Conservation (phyloP, 495 filamentous ascomycete genomes). For the Hypoxylon rickii region DNA sequence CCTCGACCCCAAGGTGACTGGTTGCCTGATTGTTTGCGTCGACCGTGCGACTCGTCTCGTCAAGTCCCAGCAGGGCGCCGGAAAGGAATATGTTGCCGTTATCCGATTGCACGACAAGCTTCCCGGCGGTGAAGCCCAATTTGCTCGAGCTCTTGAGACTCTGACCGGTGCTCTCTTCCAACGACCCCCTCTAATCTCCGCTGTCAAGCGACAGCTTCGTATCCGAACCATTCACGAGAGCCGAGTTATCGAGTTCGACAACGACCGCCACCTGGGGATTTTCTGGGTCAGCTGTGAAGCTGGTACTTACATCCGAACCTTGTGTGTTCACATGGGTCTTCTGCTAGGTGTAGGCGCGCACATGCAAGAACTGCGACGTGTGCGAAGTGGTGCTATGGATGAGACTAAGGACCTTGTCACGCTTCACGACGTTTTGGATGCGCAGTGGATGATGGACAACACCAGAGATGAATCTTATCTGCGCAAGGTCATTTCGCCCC, state of each 20-base stretch:
- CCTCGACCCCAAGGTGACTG: constrained; percentile 78
- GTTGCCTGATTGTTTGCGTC: constrained; percentile 93
- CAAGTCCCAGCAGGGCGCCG: constrained; percentile 97
- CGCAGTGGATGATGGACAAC: constrained; percentile 92
- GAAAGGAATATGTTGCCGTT: constrained; percentile 66
- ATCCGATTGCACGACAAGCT: constrained; percentile 91
- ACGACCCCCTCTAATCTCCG: constrained; percentile 93
- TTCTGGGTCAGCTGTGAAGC: constrained; percentile 99
- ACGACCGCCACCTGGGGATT: constrained; percentile 94
- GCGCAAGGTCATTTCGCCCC: constrained; percentile 82
- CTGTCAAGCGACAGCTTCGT: constrained; percentile 96
- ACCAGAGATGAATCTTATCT: constrained; percentile 86
- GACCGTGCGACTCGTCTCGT: constrained; percentile 95
- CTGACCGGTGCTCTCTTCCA: constrained; percentile 97
- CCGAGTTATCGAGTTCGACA: constrained; percentile 95
- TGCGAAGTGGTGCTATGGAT: constrained; percentile 91
- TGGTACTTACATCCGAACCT: constrained; percentile 96
- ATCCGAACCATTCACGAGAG: constrained; percentile 96
- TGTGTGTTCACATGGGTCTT: constrained; percentile 94
- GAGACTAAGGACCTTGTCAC: constrained; percentile 88
- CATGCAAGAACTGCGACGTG: constrained; percentile 97
- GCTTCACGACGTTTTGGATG: constrained; percentile 93
- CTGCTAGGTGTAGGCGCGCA: constrained; percentile 93
- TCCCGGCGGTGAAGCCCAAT: constrained; percentile 85
- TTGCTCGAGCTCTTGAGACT: constrained; percentile 87